Evolutionary conservation across 2,329 filamentous ascomycete genomes (phyloP), one percentile per base, ranked within the genome.

Genomic region (Pezicula radicicola): DNA sequence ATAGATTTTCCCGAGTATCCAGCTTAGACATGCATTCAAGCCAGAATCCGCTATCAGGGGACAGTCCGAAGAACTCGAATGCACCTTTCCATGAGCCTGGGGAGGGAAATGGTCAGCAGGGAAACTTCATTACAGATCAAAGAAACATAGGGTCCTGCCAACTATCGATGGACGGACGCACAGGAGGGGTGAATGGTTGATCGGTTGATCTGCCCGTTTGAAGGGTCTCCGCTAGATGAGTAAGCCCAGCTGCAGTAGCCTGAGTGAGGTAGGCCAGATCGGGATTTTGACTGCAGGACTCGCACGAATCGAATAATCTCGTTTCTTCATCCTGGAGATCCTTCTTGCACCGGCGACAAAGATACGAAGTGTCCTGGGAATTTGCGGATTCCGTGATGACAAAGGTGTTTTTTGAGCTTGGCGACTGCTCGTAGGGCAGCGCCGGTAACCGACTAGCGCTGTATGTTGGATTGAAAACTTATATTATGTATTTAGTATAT

Each of bases 201-300:
- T 59, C 58, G 52, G 60, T 56, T 37, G 59, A 55, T 52, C 61
- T 58, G 46, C 60, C 59, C 51, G 53, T 59, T 57, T 52, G 45
- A 49, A 66, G 63, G 16, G 60, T 65, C 16, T 57, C 55, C 55
- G 54, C 58, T 36, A 65, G 57, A 53, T 64, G 51, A 61, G 55
- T 64, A 55, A 65, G 61, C 57, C 51, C 57, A 33, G 52, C 50
- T 59, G 57, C 60, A 58, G 60, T 53, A 49, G 56, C 58, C 50
- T 60, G 52, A 27, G 58, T 57, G 46, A 61, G 52, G 46, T 48
- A 50, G 42, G 52, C 53, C 9, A 63, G 51, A 37, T 61, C 61
- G 16, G 61, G 58, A 49, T 59, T 50, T 30, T 46, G 58, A 47
- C 52, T 54, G 55, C 58, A 61, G 27, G 51, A 49, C 48, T 61